phyloP scores from a whole-genome alignment of 2,329 filamentous ascomycete species.

The Coniochaeta sp. region DNA sequence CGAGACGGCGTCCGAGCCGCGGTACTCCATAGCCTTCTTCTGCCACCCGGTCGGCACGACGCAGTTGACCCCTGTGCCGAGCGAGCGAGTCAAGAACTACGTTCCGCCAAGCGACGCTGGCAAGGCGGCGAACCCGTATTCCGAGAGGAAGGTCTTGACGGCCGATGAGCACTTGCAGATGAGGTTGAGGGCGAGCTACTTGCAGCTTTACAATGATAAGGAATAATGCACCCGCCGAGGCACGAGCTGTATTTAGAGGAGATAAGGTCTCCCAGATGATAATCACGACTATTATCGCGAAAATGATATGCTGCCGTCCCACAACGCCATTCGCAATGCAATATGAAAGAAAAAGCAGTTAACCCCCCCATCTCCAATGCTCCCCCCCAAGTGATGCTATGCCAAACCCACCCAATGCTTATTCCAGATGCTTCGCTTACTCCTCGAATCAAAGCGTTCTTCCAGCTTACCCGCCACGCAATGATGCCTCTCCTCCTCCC shows the following conservation, averaged over 20 bases:
- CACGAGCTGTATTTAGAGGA: neutral
- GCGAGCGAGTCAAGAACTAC: slow-evolving; percentile 42
- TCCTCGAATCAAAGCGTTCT: slow-evolving; percentile 7
- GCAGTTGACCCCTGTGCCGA: slow-evolving; percentile 51
- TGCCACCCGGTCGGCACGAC: slow-evolving; percentile 53
- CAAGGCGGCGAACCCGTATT: slow-evolving; percentile 34
- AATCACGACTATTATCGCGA: slow-evolving; percentile 12
- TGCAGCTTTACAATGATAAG: slow-evolving; percentile 42
- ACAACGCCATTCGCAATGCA: neutral
- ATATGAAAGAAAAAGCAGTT: neutral
- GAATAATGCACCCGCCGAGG: neutral
- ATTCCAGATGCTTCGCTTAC: slow-evolving; percentile 13
- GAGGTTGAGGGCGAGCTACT: slow-evolving; percentile 52
- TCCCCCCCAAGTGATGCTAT: neutral
- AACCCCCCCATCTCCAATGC: neutral
- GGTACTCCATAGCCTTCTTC: slow-evolving; percentile 63
- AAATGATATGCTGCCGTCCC: neutral
- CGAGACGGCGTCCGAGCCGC: slow-evolving; percentile 40
- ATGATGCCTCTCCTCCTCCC: slow-evolving; percentile 13
- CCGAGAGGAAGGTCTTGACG: slow-evolving; percentile 49
- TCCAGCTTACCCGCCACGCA: slow-evolving; percentile 3
- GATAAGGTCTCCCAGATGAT: slow-evolving; percentile 24
- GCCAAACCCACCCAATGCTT: slow-evolving; percentile 16
- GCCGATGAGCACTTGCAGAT: slow-evolving; percentile 57
- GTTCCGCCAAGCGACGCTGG: slow-evolving; percentile 19